Evolutionary conservation across 768 basidiomycete genomes (phyloP).

Genomic region (Tulasnella calospora): DNA sequence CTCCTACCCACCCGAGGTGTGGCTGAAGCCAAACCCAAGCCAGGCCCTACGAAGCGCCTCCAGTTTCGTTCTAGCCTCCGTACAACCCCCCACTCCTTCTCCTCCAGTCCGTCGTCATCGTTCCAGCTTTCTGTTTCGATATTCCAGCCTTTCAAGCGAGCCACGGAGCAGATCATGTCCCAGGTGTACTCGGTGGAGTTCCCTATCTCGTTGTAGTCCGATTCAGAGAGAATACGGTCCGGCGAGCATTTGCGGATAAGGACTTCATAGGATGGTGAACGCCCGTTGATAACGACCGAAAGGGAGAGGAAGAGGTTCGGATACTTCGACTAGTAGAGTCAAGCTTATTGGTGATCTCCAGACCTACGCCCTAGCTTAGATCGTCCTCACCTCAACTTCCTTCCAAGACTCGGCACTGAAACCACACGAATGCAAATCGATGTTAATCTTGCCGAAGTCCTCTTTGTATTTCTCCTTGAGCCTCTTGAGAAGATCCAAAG

Average conservation of each 20-base stretch:
- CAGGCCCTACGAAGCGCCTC: conserved; percentile 34
- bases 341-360: neutral
- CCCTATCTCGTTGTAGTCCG: conserved; percentile 70
- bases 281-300: conserved; percentile 77
- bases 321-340: conserved; percentile 52
- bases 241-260: conserved; percentile 62
- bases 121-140: conserved; percentile 57
- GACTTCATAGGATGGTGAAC: conserved; percentile 56
- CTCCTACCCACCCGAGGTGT: neutral
- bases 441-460: conserved; percentile 60
- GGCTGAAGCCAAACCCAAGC: conserved; percentile 11
- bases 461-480: conserved; percentile 56
- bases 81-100: conserved; percentile 58
- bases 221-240: conserved; percentile 75
- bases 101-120: conserved; percentile 35
- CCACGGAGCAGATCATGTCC: conserved; percentile 69
- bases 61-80: conserved; percentile 67
- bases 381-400: conserved; percentile 56
- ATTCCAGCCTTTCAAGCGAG: conserved; percentile 70
- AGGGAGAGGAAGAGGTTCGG: conserved; percentile 80
- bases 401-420: conserved; percentile 71
- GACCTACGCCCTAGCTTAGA: neutral
- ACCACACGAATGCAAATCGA: conserved; percentile 90
- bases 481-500: conserved; percentile 57
- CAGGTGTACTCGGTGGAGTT: conserved; percentile 59